Evolutionary conservation across 768 basidiomycete genomes (phyloP), one percentile per base, ranked within the genome.

Genomic region (Coprinopsis cinerea): DNA sequence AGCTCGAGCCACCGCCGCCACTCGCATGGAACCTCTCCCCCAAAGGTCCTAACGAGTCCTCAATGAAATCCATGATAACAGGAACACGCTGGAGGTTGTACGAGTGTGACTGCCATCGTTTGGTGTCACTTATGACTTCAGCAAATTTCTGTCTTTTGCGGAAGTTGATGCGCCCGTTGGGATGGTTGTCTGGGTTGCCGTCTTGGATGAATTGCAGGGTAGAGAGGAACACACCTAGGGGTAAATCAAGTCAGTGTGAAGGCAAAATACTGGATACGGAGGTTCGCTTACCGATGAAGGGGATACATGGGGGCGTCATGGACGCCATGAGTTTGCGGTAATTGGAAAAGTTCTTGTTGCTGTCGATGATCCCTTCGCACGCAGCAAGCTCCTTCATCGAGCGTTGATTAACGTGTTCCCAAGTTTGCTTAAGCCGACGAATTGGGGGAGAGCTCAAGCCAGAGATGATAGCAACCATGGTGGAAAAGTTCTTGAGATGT

Each of bases 361-460:
- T 86, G 64, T 93, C 88, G 58, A 98, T 84, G 23, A 90, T 88
- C 70, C 82, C 82, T 66, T 95, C 91, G 65, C 94, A 83, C 47
- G 79, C 74, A 20, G 76, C 77, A 55, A 95, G 82, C 56, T 82
- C 77, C 0, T 81, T 68, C 74, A 88, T 79, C 53, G 79, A 77
- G 53, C 85, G 82, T 47, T 82, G 76, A 56, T 75, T 83, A 53
- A 96, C 81, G 66, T 85, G 81, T 55, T 94, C 92, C 85, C 91
- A 93, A 1, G 95, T 93, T 44, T 94, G 80, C 62, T 92, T 92
- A 52, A 98, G 72, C 13, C 94, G 82, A 37, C 87, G 83, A 52
- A 98, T 92, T 6, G 92, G 91, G 17, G 94, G 88, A 0, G 89
- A 88, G 57, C 93, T 93, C 47, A 96, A 73, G 4, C 92, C 95